These are phyloP conservation scores for Pichia kluyveri DNA, from an alignment of 805 yeast species.

Conservation along the genomic window DNA sequence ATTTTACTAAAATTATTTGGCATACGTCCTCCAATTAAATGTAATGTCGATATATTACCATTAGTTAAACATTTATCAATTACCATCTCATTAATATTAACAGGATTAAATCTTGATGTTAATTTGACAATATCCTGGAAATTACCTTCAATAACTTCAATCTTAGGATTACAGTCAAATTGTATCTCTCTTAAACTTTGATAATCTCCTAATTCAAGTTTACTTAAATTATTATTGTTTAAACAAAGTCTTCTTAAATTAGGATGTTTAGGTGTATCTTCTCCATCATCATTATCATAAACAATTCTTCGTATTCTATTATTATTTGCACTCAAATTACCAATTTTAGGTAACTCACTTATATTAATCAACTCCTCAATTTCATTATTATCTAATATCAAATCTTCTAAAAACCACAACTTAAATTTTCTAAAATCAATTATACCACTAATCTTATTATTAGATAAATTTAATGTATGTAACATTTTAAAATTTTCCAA, in stretches of 20 bases:
- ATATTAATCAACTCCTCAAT: constrained; percentile 28
- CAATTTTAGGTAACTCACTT: constrained; percentile 27
- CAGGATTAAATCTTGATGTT: constrained; percentile 28
- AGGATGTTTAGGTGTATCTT: constrained; percentile 25
- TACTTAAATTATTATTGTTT: constrained; percentile 4
- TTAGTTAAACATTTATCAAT: constrained; percentile 11
- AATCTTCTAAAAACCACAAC: constrained; percentile 33
- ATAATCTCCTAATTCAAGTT: constrained; percentile 23
- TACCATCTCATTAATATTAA: constrained; percentile 16
- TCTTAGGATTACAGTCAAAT: constrained; percentile 31
- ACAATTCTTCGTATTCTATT: constrained; percentile 28
- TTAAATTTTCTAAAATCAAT: constrained; percentile 29
- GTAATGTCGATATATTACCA: constrained; percentile 26
- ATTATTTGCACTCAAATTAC: constrained; percentile 33
- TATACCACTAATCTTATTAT: constrained; percentile 31
- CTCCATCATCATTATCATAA: constrained; percentile 19
- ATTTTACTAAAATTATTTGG: constrained; percentile 7
- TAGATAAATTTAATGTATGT: constrained; percentile 31
- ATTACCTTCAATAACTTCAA: constrained; percentile 22
- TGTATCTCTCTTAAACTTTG: constrained; percentile 35
- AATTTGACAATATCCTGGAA: constrained; percentile 32
- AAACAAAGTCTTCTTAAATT: constrained; percentile 7
- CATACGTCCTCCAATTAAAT: constrained; percentile 24
- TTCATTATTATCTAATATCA: constrained; percentile 35
- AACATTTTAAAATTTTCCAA: constrained; percentile 32